phyloP scores from a whole-genome alignment of 2,329 filamentous ascomycete genomes.

The Colletotrichum liaoningense region DNA sequence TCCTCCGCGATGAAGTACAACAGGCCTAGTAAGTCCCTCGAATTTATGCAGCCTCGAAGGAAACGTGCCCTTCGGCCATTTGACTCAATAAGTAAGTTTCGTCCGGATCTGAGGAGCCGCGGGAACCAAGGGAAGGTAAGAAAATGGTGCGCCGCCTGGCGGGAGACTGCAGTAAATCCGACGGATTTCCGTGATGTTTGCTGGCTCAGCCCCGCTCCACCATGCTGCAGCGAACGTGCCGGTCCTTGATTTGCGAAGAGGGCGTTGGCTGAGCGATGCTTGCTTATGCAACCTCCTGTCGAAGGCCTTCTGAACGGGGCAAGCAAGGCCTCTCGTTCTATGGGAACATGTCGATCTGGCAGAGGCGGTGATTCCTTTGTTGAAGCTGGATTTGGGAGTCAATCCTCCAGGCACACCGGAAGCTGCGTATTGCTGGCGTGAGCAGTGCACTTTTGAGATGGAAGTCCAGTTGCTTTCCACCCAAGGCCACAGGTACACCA shows the following conservation, averaged over 20 bases:
- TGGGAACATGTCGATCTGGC: no score
- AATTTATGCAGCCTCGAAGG: not conserved
- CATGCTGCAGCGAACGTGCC: not conserved
- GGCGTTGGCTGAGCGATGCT: not conserved
- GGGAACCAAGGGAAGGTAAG: not conserved
- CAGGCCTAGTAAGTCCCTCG: not conserved
- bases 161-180: not conserved
- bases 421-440: no score
- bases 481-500: no score
- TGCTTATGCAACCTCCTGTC: not conserved
- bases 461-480: no score
- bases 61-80: not conserved
- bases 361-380: no score
- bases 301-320: not conserved
- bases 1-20: not conserved
- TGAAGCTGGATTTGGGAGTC: no score
- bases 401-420: no score
- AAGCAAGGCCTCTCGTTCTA: not conserved
- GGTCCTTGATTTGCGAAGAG: not conserved
- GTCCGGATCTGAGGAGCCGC: no score
- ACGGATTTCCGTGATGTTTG: not conserved
- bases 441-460: no score
- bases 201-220: not conserved
- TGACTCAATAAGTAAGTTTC: not conserved
- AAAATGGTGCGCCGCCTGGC: no score